Conservation (phyloP, 768 basidiomycete species). For the Podaxis sp. region DNA sequence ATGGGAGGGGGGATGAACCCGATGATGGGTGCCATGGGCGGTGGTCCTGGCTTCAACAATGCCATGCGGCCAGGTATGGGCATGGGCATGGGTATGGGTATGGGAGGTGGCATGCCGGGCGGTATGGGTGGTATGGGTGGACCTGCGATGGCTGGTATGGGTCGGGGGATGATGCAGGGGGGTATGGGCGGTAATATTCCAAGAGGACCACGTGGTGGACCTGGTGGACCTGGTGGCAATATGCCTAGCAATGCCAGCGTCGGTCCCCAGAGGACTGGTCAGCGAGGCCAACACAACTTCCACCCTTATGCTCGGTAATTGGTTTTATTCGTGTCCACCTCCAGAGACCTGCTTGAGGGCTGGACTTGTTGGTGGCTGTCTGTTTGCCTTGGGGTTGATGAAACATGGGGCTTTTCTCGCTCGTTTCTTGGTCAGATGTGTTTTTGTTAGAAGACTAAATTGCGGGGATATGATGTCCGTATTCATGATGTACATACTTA, state of each 20-base stretch:
- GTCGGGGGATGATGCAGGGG: constrained; percentile 31
- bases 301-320: constrained; percentile 77
- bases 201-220: constrained; percentile 37
- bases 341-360: neutral
- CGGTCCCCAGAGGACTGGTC: constrained; percentile 71
- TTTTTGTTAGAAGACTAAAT: neutral
- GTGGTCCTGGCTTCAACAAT: constrained; percentile 34
- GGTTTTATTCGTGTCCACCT: neutral
- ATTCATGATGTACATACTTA: constrained; percentile 9
- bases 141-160: constrained; percentile 23
- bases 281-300: constrained; percentile 78
- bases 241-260: constrained; percentile 53
- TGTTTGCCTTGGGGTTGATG: neutral
- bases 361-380: neutral
- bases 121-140: constrained; percentile 38
- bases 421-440: neutral
- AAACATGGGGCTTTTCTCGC: neutral
- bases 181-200: constrained; percentile 42
- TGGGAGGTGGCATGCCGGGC: constrained; percentile 41
- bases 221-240: constrained; percentile 40
- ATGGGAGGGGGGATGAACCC: constrained; percentile 43
- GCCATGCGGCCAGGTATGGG: constrained; percentile 35
- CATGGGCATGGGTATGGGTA: constrained; percentile 42
- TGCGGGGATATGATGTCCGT: neutral
- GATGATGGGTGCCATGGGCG: constrained; percentile 40